phyloP scores from a whole-genome alignment of 2,329 filamentous ascomycete genomes.

The Huntiella omanensis region DNA sequence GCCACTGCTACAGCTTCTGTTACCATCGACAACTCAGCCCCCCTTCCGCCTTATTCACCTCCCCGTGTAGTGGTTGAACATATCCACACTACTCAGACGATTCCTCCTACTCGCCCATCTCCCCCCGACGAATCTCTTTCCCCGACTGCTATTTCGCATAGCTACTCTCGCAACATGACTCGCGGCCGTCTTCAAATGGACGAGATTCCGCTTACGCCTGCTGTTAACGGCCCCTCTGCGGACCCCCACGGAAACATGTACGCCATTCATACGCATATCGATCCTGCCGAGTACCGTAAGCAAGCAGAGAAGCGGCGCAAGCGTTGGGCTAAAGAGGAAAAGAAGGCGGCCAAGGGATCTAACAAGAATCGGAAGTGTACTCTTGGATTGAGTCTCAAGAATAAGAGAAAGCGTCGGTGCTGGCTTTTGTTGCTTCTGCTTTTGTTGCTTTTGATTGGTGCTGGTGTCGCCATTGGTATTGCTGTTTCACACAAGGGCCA shows the following conservation, averaged over 20 bases:
- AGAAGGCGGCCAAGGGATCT: slow-evolving; percentile 32
- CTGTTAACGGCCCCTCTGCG: slow-evolving; percentile 23
- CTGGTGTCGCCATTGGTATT: background rate
- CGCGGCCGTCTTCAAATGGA: slow-evolving; percentile 41
- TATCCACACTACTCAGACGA: slow-evolving; percentile 14
- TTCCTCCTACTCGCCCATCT: slow-evolving; percentile 29
- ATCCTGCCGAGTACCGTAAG: slow-evolving; percentile 1
- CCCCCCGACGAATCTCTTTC: slow-evolving; percentile 32
- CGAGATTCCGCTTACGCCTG: slow-evolving; percentile 36
- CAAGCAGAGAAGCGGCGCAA: slow-evolving; percentile 20
- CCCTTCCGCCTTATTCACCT: slow-evolving; percentile 38
- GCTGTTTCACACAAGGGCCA: slow-evolving; percentile 22
- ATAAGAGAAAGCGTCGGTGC: background rate
- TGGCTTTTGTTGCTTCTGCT: background rate
- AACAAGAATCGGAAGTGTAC: slow-evolving; percentile 50
- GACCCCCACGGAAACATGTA: slow-evolving; percentile 16
- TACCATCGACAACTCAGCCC: background rate
- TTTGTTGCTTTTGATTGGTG: background rate
- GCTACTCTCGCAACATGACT: slow-evolving; percentile 34
- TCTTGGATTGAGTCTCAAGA: slow-evolving; percentile 22
- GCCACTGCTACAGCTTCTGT: background rate
- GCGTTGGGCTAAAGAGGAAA: slow-evolving; percentile 48
- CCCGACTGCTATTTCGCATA: slow-evolving; percentile 44
- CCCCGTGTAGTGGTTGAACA: slow-evolving; percentile 16
- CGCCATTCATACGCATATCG: background rate